A percentile compares a stretch with the other conserved stretches of the same genome.
phyloP scores from a whole-genome alignment of 495 filamentous ascomycete species.

The Xylaria curta region DNA sequence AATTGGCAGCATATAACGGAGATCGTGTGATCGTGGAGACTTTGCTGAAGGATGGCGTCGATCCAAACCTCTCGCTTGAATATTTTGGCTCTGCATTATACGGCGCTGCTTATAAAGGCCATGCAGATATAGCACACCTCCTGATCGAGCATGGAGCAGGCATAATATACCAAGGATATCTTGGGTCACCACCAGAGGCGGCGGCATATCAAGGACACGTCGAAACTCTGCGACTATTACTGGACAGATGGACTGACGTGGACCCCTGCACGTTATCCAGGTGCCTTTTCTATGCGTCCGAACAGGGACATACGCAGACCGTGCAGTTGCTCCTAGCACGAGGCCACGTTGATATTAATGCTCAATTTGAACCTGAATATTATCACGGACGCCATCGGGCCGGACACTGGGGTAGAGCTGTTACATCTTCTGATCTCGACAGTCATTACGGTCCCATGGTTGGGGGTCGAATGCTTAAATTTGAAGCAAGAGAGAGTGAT shows the following conservation, averaged over 20 bases:
- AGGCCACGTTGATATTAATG: background rate
- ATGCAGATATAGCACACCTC: background rate
- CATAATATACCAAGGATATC: background rate
- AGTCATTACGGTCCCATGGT: too few relatives aligned
- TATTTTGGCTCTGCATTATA: background rate
- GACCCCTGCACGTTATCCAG: too few relatives aligned
- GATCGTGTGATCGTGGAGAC: background rate
- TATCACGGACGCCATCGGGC: too few relatives aligned
- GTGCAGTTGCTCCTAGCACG: background rate
- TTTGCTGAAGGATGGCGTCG: background rate
- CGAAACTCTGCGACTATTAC: background rate
- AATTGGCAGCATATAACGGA: background rate
- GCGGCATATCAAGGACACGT: background rate
- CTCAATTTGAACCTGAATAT: too few relatives aligned
- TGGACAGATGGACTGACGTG: background rate
- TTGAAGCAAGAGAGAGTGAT: background rate
- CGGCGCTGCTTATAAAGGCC: background rate
- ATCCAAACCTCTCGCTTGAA: background rate
- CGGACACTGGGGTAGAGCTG: too few relatives aligned
- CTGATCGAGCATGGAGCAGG: background rate
- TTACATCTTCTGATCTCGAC: too few relatives aligned
- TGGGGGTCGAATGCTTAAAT: too few relatives aligned
- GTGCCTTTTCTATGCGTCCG: background rate
- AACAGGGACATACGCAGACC: background rate
- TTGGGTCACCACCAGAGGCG: background rate